Evolutionary conservation across 106 monocot genomes (phyloP), one percentile per base, ranked within the genome.

Genomic region (Alisma plantagoaquatica): DNA sequence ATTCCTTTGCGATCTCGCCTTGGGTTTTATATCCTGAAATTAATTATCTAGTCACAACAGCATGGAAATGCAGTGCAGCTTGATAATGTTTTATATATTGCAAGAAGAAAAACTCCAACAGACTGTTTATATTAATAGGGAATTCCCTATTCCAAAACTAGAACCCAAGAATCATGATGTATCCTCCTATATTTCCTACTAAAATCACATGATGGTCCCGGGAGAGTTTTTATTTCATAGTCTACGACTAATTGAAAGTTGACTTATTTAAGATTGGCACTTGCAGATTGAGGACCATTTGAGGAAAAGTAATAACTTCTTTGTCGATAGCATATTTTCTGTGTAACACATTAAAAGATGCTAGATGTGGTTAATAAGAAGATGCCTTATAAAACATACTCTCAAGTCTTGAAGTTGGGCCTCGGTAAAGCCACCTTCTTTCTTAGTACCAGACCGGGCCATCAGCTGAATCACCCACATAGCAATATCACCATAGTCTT

Each of bases 401-500:
- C 67, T 74, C 35, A 93, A 67, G 32, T 87, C 72, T 55, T 87
- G 83, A 54, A 93, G 83, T 55, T 93, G 93, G 26, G 77, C 87
- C 68, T 93, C 87, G 2, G 93, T 93, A 72, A 94, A 87, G 11
- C 93, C 93, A 11, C 93, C 93, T 41, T 63, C 87, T 10, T 56
- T 49, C 47, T 66, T 44, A 4, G 93, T 87, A 18, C 93, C 93
- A 22, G 87, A 87, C 42, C 53, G 79, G 21, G 93, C 93, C 93
- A 94, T 94, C 16, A 77, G 77, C 7, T 66, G 35, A 19, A 83
- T 50, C 28, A 94, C 49, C 93, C 93, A 94, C 0, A 73, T 80
- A 31, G 77, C 87, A 45, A 87, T 80, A 70, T 94, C 93, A 55
- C 83, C 70, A 44, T 94, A 94, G 51, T 94, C 93, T 43, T 83